Evolutionary conservation across 768 basidiomycete genomes (phyloP).

Genomic region (Tremella fuciformis): DNA sequence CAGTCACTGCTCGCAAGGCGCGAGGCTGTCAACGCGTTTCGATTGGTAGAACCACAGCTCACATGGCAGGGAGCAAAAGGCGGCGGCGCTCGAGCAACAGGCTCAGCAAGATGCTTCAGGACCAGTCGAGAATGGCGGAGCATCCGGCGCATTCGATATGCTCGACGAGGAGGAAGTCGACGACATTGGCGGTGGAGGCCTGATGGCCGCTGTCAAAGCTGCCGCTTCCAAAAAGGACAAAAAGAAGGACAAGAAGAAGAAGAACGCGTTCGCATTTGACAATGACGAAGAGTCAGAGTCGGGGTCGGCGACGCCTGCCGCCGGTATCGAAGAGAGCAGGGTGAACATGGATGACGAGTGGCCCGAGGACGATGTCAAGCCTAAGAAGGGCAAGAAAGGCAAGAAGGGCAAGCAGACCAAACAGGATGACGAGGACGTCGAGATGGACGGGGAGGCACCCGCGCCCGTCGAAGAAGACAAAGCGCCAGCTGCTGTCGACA

Average conservation of each 20-base stretch:
- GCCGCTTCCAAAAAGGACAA: slow-evolving; percentile 28
- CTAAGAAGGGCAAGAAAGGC: slow-evolving; percentile 46
- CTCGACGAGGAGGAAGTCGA: slow-evolving; percentile 37
- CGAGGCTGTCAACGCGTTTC: slow-evolving; percentile 48
- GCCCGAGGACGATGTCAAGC: slow-evolving; percentile 64
- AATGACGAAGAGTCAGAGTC: slow-evolving; percentile 35
- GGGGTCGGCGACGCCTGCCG: slow-evolving; percentile 22
- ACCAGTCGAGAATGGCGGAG: slow-evolving; percentile 3
- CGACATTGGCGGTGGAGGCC: slow-evolving; percentile 46
- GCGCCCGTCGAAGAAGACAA: slow-evolving; percentile 8
- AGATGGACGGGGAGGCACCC: slow-evolving; percentile 27
- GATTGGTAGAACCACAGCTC: slow-evolving; percentile 52
- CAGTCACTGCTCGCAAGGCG: slow-evolving; percentile 59
- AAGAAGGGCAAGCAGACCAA: slow-evolving; percentile 34
- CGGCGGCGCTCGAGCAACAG: slow-evolving; percentile 32
- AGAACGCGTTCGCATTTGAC: slow-evolving; percentile 21
- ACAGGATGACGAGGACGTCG: slow-evolving; percentile 32
- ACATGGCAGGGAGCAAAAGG: slow-evolving; percentile 44
- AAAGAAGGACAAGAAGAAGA: slow-evolving; percentile 36
- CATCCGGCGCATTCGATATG: slow-evolving; percentile 36
- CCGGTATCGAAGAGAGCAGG: slow-evolving; percentile 17
- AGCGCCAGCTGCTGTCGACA: slow-evolving; percentile 19
- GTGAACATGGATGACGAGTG: slow-evolving; percentile 61
- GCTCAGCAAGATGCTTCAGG: slow-evolving; percentile 9
- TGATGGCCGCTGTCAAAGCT: slow-evolving; percentile 45